Evolutionary conservation across 495 filamentous ascomycete genomes (phyloP).

Genomic region (Podospora conica): DNA sequence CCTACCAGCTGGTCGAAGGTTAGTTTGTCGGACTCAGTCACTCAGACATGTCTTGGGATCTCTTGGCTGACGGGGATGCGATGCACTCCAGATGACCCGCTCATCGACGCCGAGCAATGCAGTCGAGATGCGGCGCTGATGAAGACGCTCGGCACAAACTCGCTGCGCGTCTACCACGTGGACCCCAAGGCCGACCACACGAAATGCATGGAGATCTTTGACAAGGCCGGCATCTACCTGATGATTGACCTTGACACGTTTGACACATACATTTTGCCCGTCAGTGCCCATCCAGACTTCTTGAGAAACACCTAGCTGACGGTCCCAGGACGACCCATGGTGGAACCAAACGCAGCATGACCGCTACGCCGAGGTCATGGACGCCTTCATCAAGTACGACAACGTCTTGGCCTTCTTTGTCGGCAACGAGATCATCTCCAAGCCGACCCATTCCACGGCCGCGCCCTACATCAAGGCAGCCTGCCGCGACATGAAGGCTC

Average conservation of each 20-base stretch:
- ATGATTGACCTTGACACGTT: slow-evolving; percentile 84
- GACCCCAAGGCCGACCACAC: slow-evolving; percentile 61
- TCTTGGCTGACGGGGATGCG: background rate
- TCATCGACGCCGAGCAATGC: slow-evolving; percentile 72
- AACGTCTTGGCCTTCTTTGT: slow-evolving; percentile 80
- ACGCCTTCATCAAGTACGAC: slow-evolving; percentile 69
- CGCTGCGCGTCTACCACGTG: slow-evolving; percentile 87
- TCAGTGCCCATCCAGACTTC: slow-evolving; percentile 29
- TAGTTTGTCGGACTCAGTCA: background rate
- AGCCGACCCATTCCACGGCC: slow-evolving; percentile 53
- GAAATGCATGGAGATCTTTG: slow-evolving; percentile 65
- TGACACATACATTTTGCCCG: slow-evolving; percentile 67
- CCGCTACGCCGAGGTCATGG: slow-evolving; percentile 64
- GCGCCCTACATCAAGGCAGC: slow-evolving; percentile 81
- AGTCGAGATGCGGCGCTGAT: slow-evolving; percentile 69
- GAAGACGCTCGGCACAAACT: slow-evolving; percentile 73
- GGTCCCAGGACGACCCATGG: slow-evolving; percentile 41
- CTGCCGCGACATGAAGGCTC: slow-evolving; percentile 72
- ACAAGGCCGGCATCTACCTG: slow-evolving; percentile 68
- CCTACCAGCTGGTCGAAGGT: slow-evolving; percentile 24
- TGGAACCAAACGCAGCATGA: slow-evolving; percentile 68
- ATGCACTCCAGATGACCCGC: slow-evolving; percentile 54
- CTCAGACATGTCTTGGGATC: background rate
- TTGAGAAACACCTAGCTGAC: background rate
- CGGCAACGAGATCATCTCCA: slow-evolving; percentile 77